These are phyloP conservation scores for Scenedesmus sp. DNA, from an alignment of 163 green algal species.

Conservation along the genomic window DNA sequence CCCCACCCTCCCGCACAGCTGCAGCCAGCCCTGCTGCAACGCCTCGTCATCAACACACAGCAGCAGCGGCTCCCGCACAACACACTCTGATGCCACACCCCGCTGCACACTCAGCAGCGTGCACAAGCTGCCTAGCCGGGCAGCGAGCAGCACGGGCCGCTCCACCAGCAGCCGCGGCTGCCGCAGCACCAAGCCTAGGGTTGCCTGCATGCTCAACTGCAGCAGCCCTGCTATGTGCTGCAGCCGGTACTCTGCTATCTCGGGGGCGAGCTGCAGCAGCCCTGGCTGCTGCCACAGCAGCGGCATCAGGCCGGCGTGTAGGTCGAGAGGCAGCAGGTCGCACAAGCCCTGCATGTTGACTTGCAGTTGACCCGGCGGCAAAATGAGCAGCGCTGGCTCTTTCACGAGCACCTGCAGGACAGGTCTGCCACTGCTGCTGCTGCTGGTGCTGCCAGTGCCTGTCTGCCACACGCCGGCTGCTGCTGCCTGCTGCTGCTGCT, in stretches of 20 bases:
- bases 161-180: slow-evolving; percentile 43
- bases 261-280: slow-evolving; percentile 29
- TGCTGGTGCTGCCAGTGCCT: slow-evolving; percentile 9
- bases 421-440: slow-evolving; percentile 26
- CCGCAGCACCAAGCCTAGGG: background rate
- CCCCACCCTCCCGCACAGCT: slow-evolving; percentile 58
- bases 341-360: slow-evolving; percentile 34
- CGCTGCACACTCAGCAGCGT: slow-evolving; percentile 52
- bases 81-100: slow-evolving; percentile 24
- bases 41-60: slow-evolving; percentile 44
- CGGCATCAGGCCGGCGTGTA: background rate
- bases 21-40: slow-evolving; percentile 51
- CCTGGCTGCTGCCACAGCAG: slow-evolving; percentile 49
- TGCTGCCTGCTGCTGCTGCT: slow-evolving; percentile 25
- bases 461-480: background rate
- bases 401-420: slow-evolving; percentile 41
- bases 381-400: slow-evolving; percentile 8
- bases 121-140: slow-evolving; percentile 50
- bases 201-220: background rate
- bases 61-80: slow-evolving; percentile 56
- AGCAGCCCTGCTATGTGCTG: slow-evolving; percentile 26
- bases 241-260: slow-evolving; percentile 29
- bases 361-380: background rate
- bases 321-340: slow-evolving; percentile 1
- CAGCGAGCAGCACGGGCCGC: slow-evolving; percentile 8